These are phyloP conservation scores for Apiospora marii DNA, from an alignment of 2,329 filamentous ascomycete genomes.

Conservation along the genomic window DNA sequence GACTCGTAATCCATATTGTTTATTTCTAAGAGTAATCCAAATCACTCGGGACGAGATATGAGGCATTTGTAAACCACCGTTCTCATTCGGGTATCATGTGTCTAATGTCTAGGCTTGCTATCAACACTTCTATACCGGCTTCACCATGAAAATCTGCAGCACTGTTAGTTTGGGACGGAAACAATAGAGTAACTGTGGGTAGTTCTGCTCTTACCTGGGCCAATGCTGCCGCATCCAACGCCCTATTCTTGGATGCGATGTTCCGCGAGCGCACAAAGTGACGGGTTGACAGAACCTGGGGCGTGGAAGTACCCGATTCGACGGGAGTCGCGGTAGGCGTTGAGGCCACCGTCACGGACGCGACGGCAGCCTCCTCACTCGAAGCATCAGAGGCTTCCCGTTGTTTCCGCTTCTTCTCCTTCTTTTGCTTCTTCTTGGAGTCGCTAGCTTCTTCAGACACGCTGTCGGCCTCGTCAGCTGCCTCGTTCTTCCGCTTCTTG, in stretches of 20 bases:
- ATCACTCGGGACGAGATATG: background rate
- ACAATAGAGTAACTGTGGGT: background rate
- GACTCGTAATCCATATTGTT: background rate
- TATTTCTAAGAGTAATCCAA: background rate
- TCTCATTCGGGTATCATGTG: conserved; percentile 20
- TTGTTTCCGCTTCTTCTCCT: conserved; percentile 50
- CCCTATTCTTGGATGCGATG: conserved; percentile 88
- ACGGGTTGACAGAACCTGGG: conserved; percentile 62
- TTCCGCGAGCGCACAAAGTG: conserved; percentile 81
- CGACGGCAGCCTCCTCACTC: conserved; percentile 37
- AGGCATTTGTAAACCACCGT: background rate
- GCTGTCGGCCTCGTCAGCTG: conserved; percentile 43
- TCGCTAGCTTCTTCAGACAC: conserved; percentile 42
- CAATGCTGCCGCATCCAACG: conserved; percentile 80
- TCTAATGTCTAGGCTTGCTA: conserved; percentile 14
- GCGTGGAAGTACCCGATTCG: conserved; percentile 50
- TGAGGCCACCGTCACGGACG: conserved; percentile 44
- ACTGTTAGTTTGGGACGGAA: conserved; percentile 30
- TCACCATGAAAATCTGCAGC: conserved; percentile 44
- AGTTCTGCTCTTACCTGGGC: conserved; percentile 72
- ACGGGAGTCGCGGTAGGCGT: conserved; percentile 37
- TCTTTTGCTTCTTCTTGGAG: conserved; percentile 53
- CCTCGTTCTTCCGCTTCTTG: conserved; percentile 42
- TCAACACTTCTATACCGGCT: conserved; percentile 37
- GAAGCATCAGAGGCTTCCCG: conserved; percentile 45